Evolutionary conservation across 2,329 filamentous ascomycete genomes (phyloP).

Genomic region (Aspergillus fructus): DNA sequence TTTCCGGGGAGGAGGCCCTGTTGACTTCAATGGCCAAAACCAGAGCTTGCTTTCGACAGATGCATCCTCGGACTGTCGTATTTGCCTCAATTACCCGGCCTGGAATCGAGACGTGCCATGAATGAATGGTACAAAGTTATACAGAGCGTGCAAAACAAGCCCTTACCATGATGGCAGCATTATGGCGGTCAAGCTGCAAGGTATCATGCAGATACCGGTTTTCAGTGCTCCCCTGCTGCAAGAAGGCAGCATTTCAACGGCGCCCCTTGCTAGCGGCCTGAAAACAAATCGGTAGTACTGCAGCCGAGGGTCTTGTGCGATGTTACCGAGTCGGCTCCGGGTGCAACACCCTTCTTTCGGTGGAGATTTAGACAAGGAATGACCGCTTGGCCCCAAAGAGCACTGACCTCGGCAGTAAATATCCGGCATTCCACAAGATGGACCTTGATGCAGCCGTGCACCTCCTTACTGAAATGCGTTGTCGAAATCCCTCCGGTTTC

Average conservation of each 20-base stretch:
- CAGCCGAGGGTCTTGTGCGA: not conserved
- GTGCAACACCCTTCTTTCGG: not conserved
- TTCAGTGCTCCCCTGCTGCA: slow-evolving; percentile 42
- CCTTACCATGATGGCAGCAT: slow-evolving; percentile 29
- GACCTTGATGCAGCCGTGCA: not conserved
- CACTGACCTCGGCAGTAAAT: not conserved
- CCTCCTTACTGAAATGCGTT: not conserved
- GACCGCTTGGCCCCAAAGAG: not conserved
- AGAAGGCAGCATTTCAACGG: slow-evolving; percentile 15
- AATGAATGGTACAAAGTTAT: no score
- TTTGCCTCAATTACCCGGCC: no score
- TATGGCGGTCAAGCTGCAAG: slow-evolving; percentile 45
- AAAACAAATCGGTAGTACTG: no score
- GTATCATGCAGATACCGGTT: slow-evolving; percentile 45
- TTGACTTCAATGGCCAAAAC: no score
- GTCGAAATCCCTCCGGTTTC: not conserved
- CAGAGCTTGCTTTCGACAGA: no score
- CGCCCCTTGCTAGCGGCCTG: no score
- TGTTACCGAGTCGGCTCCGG: not conserved
- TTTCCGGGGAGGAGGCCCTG: no score
- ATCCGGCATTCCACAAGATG: not conserved
- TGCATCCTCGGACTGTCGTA: no score
- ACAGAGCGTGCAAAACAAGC: no score
- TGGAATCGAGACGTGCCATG: no score
- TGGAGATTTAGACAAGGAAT: not conserved